phyloP scores from a whole-genome alignment of 371 early-diverging fungal genomes.

The Haplosporangium sp. region DNA sequence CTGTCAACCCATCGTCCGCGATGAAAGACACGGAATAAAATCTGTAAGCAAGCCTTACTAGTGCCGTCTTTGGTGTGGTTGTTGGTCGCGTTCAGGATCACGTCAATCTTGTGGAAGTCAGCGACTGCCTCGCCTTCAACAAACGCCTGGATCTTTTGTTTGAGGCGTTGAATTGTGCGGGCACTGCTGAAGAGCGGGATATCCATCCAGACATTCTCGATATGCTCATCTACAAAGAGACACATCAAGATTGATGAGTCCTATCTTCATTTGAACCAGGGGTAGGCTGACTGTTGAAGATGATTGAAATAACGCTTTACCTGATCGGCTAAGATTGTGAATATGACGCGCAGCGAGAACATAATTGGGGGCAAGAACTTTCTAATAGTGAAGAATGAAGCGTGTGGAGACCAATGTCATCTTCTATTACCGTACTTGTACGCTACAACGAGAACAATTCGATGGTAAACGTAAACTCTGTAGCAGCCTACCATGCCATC shows the following conservation, averaged over 20 bases:
- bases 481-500: conserved; percentile 32
- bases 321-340: conserved; percentile 43
- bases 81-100: conserved; percentile 41
- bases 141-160: conserved; percentile 35
- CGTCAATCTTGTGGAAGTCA: conserved; percentile 42
- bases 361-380: conserved; percentile 28
- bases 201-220: conserved; percentile 46
- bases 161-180: conserved; percentile 36
- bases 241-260: too few species aligned
- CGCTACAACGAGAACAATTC: background rate
- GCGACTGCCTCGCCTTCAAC: conserved; percentile 25
- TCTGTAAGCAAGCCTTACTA: conserved; percentile 42
- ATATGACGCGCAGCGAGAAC: conserved; percentile 28
- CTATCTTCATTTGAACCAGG: background rate
- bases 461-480: too few species aligned
- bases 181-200: conserved; percentile 42
- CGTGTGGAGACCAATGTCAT: background rate
- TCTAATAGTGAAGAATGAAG: background rate
- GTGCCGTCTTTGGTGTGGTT: conserved; percentile 46
- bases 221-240: conserved; percentile 28
- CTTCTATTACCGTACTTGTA: background rate
- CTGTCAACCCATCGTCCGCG: conserved; percentile 32
- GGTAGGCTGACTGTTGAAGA: background rate
- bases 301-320: background rate
- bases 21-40: conserved; percentile 35